A percentile compares a stretch with the other conserved stretches of the same genome.
These are phyloP conservation scores for Schizophyllum commune DNA, from an alignment of 1,284 basidiomycete genomes.

Conservation along the genomic window DNA sequence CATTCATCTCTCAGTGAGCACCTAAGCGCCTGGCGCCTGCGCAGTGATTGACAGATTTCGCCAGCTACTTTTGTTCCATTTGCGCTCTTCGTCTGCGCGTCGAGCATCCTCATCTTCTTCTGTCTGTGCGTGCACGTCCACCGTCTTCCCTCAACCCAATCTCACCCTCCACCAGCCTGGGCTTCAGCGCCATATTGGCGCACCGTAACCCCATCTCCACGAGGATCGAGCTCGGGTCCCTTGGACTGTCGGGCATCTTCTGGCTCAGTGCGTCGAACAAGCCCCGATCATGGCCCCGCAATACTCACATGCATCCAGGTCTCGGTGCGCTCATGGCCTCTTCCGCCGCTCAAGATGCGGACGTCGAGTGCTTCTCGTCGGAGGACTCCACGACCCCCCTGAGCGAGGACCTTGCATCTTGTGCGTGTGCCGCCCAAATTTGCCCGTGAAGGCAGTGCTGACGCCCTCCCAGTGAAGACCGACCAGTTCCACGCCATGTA, in stretches of 20 bases:
- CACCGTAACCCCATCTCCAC: conserved; percentile 70
- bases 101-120: conserved; percentile 57
- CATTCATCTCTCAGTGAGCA: conserved; percentile 71
- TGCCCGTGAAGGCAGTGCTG: conserved; percentile 2
- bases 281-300: conserved; percentile 18
- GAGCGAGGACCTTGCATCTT: conserved; percentile 43
- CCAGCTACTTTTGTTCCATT: conserved; percentile 78
- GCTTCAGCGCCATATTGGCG: conserved; percentile 51
- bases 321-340: conserved; percentile 64
- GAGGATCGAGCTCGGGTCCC: conserved; percentile 61
- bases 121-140: conserved; percentile 42
- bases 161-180: conserved; percentile 34
- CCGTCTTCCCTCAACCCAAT: conserved; percentile 2
- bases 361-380: conserved; percentile 72
- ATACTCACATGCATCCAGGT: conserved; percentile 32
- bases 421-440: conserved; percentile 34
- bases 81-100: conserved; percentile 68
- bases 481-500: conserved; percentile 76
- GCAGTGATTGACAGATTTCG: not conserved
- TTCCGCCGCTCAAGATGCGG: conserved; percentile 66
- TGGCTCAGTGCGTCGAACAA: conserved; percentile 51
- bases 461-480: conserved; percentile 44
- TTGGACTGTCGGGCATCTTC: conserved; percentile 65
- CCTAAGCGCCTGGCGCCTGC: too few species aligned
- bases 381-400: conserved; percentile 38